Percentiles rank a stretch among this genome's conserved stretches.
phyloP scores from a whole-genome alignment of 371 early-diverging fungal species.

The Lichtheimia ramosa region DNA sequence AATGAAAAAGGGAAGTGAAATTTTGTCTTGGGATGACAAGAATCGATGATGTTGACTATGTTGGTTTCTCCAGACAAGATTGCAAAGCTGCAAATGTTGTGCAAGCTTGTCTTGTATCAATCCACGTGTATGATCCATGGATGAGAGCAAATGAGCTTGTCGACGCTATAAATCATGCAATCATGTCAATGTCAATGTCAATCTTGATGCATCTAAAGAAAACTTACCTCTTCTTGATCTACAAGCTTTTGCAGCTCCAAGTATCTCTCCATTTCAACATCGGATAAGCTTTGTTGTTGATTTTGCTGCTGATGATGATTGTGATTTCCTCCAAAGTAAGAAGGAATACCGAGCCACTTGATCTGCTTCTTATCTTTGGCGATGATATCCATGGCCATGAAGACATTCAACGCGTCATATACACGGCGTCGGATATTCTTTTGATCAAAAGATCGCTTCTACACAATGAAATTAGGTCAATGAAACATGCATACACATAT shows the following conservation, averaged over 20 bases:
- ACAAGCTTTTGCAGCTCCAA: constrained; percentile 9
- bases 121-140: constrained; percentile 8
- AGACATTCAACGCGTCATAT: constrained; percentile 76
- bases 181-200: not conserved
- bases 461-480: not conserved
- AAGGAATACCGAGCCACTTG: constrained; percentile 63
- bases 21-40: not conserved
- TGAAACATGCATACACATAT: constrained; percentile 1
- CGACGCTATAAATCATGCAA: constrained; percentile 3
- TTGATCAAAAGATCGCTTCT: constrained; percentile 46
- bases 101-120: constrained; percentile 16
- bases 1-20: constrained; percentile 15
- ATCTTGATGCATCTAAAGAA: no score
- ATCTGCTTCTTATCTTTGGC: constrained; percentile 68
- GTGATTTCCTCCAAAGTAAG: constrained; percentile 5
- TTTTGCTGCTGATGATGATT: not conserved
- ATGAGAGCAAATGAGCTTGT: constrained; percentile 10
- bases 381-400: constrained; percentile 71
- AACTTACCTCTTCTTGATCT: constrained; percentile 13
- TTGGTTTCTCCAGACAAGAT: constrained; percentile 14
- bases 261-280: constrained; percentile 6
- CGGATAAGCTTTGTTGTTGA: not conserved
- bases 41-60: constrained; percentile 5
- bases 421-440: constrained; percentile 79
- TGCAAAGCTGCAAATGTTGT: constrained; percentile 18